A percentile compares a stretch with the other conserved stretches of the same genome.
phyloP scores from a whole-genome alignment of 176 grass and related monocot species.

The Carex scoparia region DNA sequence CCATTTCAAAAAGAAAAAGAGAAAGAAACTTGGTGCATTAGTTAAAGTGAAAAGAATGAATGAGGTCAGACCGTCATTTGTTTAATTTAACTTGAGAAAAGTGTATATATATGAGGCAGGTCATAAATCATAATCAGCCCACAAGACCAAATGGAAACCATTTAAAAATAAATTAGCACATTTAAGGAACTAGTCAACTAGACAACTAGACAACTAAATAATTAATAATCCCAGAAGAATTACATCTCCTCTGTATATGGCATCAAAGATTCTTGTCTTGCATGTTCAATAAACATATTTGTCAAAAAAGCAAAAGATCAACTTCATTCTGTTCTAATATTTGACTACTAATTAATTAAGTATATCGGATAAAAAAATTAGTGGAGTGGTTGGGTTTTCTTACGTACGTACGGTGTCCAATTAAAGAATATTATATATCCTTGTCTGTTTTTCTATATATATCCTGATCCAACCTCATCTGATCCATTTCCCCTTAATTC shows the following conservation, averaged over 20 bases:
- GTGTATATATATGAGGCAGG: neutral
- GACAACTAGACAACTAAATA: neutral
- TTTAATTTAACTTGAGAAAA: neutral
- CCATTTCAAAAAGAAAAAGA: too few relatives aligned
- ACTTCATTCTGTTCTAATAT: neutral
- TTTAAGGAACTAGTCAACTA: neutral
- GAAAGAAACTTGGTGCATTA: neutral
- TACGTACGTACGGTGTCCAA: conserved; percentile 1
- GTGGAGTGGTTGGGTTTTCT: neutral
- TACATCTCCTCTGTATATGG: neutral
- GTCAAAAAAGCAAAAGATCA: neutral
- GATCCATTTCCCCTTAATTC: neutral
- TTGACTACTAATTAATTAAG: neutral
- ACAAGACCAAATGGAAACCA: neutral
- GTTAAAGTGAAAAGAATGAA: neutral
- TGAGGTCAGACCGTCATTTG: neutral
- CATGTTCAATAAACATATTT: neutral
- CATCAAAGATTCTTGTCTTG: neutral
- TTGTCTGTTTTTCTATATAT: neutral
- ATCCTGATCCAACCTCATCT: neutral
- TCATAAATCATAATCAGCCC: neutral
- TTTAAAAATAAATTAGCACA: neutral
- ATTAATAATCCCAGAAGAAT: neutral
- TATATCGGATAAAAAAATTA: neutral
- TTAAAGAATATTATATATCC: neutral